Evolutionary conservation across 1,139 yeast species (phyloP), one percentile per base, ranked within the genome.

Genomic region (Yamadazyma songkhlaensis): DNA sequence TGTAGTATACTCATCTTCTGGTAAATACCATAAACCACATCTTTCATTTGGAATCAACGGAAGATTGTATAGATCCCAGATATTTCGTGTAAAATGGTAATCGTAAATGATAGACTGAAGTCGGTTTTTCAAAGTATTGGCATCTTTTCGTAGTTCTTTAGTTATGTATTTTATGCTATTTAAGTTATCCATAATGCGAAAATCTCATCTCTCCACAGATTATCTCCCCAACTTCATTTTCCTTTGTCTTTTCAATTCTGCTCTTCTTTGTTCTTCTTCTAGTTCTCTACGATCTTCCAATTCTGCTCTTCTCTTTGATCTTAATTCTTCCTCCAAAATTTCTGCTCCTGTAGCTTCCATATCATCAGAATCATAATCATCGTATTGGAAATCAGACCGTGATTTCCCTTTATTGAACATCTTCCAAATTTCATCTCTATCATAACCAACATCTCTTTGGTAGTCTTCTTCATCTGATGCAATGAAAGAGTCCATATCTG

Each of bases 271-370:
- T 46, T 85, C 80, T 55, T 77, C 77, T 40, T 65, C 75, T 50
- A 73, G 72, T 53, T 85, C 95, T 36, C 66, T 61, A 38, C 68
- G 67, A 50, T 86, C 95, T 53, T 86, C 96, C 32, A 68, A 46
- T 48, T 74, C 72, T 0, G 89, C 95, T 21, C 51, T 56, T 10
- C 63, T 67, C 35, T 80, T 69, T 4, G 96, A 83, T 31, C 76
- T 59, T 47, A 65, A 74, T 58, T 90, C 97, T 54, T 90, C 97
- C 38, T 77, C 86, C 31, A 88, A 64, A 29, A 90, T 79, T 48
- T 90, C 96, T 22, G 81, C 81, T 14, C 96, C 97, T 1, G 94
- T 84, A 6, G 96, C 96, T 55, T 90, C 97, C 97, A 90, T 90
- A 53, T 86, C 95, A 42, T 82, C 87, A 25, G 74, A 72, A 30